Evolutionary conservation across 2,329 filamentous ascomycete genomes (phyloP).

Genomic region (Xylaria hypoxylon): DNA sequence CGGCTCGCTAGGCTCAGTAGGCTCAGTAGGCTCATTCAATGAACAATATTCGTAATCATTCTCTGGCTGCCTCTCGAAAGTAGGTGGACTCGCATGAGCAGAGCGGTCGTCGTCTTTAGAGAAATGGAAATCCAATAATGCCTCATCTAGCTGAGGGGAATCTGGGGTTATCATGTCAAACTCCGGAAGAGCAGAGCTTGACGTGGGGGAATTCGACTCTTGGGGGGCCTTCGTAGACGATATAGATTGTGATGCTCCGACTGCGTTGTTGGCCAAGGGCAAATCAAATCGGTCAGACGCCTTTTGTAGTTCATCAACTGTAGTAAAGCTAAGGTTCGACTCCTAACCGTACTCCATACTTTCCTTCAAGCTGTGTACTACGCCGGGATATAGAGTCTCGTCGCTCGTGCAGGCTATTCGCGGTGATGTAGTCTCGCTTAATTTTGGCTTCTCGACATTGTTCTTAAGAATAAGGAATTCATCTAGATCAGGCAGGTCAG

Average conservation of each 20-base stretch:
- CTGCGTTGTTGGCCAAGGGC: slow-evolving; percentile 23
- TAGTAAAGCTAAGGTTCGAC: slow-evolving; percentile 51
- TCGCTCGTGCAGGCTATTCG: slow-evolving; percentile 32
- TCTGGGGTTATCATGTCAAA: background rate
- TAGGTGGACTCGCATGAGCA: background rate
- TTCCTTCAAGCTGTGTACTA: slow-evolving; percentile 45
- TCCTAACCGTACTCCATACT: slow-evolving; percentile 48
- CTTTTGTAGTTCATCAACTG: slow-evolving; percentile 47
- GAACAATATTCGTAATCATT: background rate
- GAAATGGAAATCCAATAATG: background rate
- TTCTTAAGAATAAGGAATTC: slow-evolving; percentile 34
- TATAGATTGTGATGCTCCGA: slow-evolving; percentile 4
- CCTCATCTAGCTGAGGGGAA: background rate
- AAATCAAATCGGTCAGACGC: slow-evolving; percentile 46
- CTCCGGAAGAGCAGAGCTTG: slow-evolving; percentile 28
- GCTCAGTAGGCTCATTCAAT: background rate
- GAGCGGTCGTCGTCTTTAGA: background rate
- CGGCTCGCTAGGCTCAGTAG: slow-evolving; percentile 35
- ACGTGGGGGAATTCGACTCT: background rate
- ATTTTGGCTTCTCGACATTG: background rate
- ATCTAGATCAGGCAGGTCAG: slow-evolving; percentile 46
- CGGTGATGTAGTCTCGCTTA: slow-evolving; percentile 12
- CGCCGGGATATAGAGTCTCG: slow-evolving; percentile 48
- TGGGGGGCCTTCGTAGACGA: background rate
- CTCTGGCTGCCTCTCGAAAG: background rate